Evolutionary conservation across 805 yeast species (phyloP).

Genomic region (Zygoascus bituminiphila): DNA sequence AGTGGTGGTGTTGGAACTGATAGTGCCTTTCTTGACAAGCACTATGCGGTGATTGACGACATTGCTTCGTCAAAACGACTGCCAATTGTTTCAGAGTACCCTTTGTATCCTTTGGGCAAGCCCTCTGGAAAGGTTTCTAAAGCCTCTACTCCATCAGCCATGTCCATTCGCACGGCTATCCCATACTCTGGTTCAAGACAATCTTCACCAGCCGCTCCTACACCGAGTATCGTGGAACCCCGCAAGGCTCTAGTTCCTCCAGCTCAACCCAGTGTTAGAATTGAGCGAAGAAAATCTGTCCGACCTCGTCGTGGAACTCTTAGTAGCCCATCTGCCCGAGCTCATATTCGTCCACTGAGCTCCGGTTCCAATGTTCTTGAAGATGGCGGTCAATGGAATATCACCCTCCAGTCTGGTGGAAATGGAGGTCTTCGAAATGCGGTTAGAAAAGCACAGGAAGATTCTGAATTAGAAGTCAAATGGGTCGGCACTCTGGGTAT

Average conservation of each 20-base stretch:
- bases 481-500: constrained; percentile 94
- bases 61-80: too few relatives aligned
- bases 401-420: constrained; percentile 63
- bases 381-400: constrained; percentile 64
- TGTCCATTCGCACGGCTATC: too few relatives aligned
- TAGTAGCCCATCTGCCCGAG: neutral
- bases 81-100: too few relatives aligned
- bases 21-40: too few relatives aligned
- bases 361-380: neutral
- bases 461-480: constrained; percentile 21
- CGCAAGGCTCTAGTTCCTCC: constrained; percentile 12
- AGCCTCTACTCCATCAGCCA: too few relatives aligned
- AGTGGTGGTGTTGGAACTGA: too few relatives aligned
- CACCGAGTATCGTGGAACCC: constrained; percentile 17
- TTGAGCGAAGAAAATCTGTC: neutral
- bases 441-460: constrained; percentile 45
- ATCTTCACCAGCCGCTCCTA: constrained; percentile 13
- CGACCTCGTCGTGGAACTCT: constrained; percentile 16
- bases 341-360: neutral
- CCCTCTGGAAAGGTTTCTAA: too few relatives aligned
- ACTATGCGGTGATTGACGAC: too few relatives aligned
- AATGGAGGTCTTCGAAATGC: constrained; percentile 89
- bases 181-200: too few relatives aligned
- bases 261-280: constrained; percentile 3
- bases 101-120: too few relatives aligned